A percentile compares a stretch with the other conserved stretches of the same genome.
Conservation (phyloP, 139 green algal genomes). For the Edaphochlamys debaryana region DNA sequence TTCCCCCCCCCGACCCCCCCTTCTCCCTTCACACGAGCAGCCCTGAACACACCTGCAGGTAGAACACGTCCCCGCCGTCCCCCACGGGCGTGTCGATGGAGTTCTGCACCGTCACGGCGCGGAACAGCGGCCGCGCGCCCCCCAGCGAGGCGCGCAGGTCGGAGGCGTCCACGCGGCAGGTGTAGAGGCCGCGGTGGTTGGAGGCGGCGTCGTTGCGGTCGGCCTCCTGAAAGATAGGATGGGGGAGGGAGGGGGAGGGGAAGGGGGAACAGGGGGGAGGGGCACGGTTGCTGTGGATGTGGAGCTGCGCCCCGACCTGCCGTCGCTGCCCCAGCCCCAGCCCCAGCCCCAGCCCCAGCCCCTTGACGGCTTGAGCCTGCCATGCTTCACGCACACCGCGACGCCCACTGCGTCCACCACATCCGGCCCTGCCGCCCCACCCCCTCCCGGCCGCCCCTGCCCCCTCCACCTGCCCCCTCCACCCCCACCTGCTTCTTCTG, state of each 20-base stretch:
- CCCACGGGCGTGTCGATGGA: constrained; percentile 8
- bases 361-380: too few relatives aligned
- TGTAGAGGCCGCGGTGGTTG: constrained; percentile 29
- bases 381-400: too few relatives aligned
- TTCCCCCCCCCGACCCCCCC: too few relatives aligned
- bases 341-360: too few relatives aligned
- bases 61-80: not conserved
- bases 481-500: constrained; percentile 37
- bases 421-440: too few relatives aligned
- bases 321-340: too few relatives aligned
- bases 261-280: too few relatives aligned
- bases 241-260: not conserved
- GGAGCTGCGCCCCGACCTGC: too few relatives aligned
- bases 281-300: too few relatives aligned
- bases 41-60: not conserved
- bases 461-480: not conserved
- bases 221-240: not conserved
- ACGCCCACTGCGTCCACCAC: too few relatives aligned
- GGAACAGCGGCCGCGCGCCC: constrained; percentile 6
- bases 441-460: too few relatives aligned
- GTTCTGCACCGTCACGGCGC: constrained; percentile 30
- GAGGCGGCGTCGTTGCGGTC: not conserved
- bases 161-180: constrained; percentile 8
- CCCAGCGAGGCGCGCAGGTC: not conserved
- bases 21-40: too few relatives aligned